phyloP scores from a whole-genome alignment of 495 filamentous ascomycete species.

The Patellaria atrata region DNA sequence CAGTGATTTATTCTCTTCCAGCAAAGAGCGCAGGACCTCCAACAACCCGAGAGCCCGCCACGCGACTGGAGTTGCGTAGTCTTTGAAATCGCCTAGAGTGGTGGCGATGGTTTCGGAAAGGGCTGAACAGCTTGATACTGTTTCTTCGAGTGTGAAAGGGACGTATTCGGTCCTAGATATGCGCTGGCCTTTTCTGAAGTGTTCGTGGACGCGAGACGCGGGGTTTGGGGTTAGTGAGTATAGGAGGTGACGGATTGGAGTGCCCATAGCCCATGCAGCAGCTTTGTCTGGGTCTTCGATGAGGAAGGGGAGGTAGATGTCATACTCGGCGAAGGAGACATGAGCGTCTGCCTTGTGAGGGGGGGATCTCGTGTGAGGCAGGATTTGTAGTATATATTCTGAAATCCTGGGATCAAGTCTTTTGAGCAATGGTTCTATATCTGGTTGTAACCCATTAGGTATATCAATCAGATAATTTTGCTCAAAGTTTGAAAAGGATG shows the following conservation, averaged over 20 bases:
- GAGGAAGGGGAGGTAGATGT: slow-evolving; percentile 13
- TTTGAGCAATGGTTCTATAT: background rate
- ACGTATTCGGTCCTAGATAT: slow-evolving; percentile 1
- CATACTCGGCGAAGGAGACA: background rate
- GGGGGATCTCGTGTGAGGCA: background rate
- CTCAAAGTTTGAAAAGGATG: too few species aligned
- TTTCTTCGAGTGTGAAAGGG: too few species aligned
- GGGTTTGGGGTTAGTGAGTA: background rate
- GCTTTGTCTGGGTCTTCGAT: slow-evolving; percentile 13
- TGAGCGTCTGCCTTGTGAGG: too few species aligned
- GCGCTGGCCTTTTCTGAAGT: slow-evolving; percentile 6
- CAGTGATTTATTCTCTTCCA: too few species aligned
- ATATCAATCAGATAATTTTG: background rate
- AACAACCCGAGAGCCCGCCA: too few species aligned
- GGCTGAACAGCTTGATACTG: too few species aligned
- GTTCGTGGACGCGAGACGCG: slow-evolving; percentile 3
- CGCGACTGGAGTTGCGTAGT: too few species aligned
- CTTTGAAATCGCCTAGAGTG: too few species aligned
- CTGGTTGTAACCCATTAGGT: too few species aligned
- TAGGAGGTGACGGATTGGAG: slow-evolving; percentile 12
- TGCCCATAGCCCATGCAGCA: slow-evolving; percentile 10
- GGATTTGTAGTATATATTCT: slow-evolving; percentile 12
- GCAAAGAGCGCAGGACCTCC: too few species aligned
- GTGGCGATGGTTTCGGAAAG: background rate
- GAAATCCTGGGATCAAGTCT: slow-evolving; percentile 7